Base-by-base conservation (phyloP, 1,284 basidiomycete genomes). In the Ganoderma resinaceum region DNA sequence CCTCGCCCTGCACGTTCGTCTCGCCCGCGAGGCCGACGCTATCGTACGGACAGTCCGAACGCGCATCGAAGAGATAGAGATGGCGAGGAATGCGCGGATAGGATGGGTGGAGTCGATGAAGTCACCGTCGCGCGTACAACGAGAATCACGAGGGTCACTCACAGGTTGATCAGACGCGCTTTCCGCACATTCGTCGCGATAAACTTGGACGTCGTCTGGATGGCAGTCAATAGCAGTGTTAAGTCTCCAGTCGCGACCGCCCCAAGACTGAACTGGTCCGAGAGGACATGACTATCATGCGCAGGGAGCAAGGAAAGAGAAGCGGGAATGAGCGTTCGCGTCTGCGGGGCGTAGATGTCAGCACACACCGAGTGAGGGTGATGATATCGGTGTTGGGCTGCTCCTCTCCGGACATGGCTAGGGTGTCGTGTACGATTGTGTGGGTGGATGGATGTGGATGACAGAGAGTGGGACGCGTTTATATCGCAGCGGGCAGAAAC, bases 111-210 rank as follows among this genome's bases (percentile, higher is more conserved):
- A 31, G 42, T 23, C 52, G 52, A 59, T 63, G 66, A 38, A 40
- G 64, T 70, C 29, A 49, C 46, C 18, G 58, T 29, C 37, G 62
- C 40, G 29, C 31, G 35, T 11, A 46, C 16, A 7, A 18, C 18
- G 55, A 29, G n/a, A 68, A 68, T 68, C 67, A 65, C 67, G 46
- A 46, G 62, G 61, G 40, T 26, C 2, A 85, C 94, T 79, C 77
- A 97, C 93, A 99, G 88, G 82, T 99, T 99, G 84, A 99, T 98
- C 74, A 99, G 86, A 65, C 97, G 90, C 33, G 98, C 97, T 83
- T 96, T 96, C 75, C 98, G 92, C 73, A 99, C 98, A 76, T 98
- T 99, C 75, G 95, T 97, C 16, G 98, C 96, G 79, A 99, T 99
- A 86, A 99, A 99, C 82, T 94, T 95, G 83, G 92, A 94, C 63